Evolutionary conservation across 257 asterid genomes (phyloP).

Genomic region (Salvia hispanica): DNA sequence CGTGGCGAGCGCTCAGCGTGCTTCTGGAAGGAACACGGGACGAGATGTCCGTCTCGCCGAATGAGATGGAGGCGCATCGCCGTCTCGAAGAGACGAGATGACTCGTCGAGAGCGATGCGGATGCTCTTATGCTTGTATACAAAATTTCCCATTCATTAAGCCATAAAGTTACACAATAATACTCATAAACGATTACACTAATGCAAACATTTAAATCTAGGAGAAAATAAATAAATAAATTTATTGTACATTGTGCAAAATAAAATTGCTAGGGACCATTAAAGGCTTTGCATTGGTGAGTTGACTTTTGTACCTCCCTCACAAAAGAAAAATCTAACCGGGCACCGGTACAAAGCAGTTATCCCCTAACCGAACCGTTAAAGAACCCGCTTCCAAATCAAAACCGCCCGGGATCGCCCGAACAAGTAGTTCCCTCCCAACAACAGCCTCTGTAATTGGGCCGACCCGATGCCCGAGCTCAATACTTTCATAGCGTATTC

Average conservation of each 20-base stretch:
- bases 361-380: slow-evolving; percentile 64
- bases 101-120: too few relatives aligned
- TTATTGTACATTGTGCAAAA: slow-evolving; percentile 24
- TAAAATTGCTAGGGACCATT: slow-evolving; percentile 33
- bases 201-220: too few relatives aligned
- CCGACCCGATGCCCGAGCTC: slow-evolving; percentile 45
- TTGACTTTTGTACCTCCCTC: slow-evolving; percentile 80
- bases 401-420: slow-evolving; percentile 84
- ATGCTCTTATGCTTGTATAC: too few relatives aligned
- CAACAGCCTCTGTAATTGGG: slow-evolving; percentile 66
- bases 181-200: too few relatives aligned
- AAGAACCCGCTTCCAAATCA: slow-evolving; percentile 70
- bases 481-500: slow-evolving; percentile 52
- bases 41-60: too few relatives aligned
- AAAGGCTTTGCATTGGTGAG: slow-evolving; percentile 61
- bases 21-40: too few relatives aligned
- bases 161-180: too few relatives aligned
- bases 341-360: slow-evolving; percentile 88
- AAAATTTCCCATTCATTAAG: too few relatives aligned
- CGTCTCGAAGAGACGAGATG: too few relatives aligned
- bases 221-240: neutral
- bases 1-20: too few relatives aligned
- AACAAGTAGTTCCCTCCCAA: slow-evolving; percentile 76
- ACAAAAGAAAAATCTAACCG: slow-evolving; percentile 68
- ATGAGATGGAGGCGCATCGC: too few relatives aligned